Evolutionary conservation across 2,329 filamentous ascomycete species (phyloP).

Genomic region (Ceratocystis cubensis): DNA sequence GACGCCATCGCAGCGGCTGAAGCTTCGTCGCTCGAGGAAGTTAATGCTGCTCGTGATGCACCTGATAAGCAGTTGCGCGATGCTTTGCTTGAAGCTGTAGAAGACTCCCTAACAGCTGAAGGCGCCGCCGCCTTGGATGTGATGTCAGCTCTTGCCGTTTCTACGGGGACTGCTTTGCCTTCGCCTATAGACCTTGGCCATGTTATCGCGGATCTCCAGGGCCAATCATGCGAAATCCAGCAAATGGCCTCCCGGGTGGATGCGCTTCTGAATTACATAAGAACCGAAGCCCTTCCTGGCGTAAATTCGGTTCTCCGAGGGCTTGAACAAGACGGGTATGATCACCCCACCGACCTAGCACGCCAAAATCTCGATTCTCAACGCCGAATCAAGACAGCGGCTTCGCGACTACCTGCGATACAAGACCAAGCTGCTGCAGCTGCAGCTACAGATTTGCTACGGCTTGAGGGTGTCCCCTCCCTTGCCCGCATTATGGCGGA

Average conservation of each 20-base stretch:
- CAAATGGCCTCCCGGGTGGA: constrained; percentile 44
- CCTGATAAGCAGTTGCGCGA: constrained; percentile 23
- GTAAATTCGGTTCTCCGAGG: constrained; percentile 32
- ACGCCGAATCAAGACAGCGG: constrained; percentile 54
- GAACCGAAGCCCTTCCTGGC: constrained; percentile 34
- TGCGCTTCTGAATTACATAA: constrained; percentile 44
- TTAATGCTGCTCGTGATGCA: constrained; percentile 27
- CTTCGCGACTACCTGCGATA: constrained; percentile 55
- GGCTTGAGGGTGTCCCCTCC: constrained; percentile 9
- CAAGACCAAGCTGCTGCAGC: constrained; percentile 21
- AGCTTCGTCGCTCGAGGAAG: constrained; percentile 43
- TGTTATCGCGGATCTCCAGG: constrained; percentile 44
- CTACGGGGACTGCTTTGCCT: constrained; percentile 38
- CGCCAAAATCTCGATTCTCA: constrained; percentile 63
- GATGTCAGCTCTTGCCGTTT: constrained; percentile 40
- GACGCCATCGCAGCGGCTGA: constrained; percentile 47
- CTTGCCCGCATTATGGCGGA: constrained; percentile 7
- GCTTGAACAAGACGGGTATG: constrained; percentile 36
- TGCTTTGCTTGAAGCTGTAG: constrained; percentile 41
- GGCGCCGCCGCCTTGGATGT: constrained; percentile 45
- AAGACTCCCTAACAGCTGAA: constrained; percentile 42
- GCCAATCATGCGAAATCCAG: constrained; percentile 40
- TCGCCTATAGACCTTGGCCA: constrained; percentile 39
- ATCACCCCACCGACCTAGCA: constrained; percentile 45
- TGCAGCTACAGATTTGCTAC: not conserved